Base-by-base conservation (phyloP, 208 protist species). In the Acanthamoeba royreba region DNA sequence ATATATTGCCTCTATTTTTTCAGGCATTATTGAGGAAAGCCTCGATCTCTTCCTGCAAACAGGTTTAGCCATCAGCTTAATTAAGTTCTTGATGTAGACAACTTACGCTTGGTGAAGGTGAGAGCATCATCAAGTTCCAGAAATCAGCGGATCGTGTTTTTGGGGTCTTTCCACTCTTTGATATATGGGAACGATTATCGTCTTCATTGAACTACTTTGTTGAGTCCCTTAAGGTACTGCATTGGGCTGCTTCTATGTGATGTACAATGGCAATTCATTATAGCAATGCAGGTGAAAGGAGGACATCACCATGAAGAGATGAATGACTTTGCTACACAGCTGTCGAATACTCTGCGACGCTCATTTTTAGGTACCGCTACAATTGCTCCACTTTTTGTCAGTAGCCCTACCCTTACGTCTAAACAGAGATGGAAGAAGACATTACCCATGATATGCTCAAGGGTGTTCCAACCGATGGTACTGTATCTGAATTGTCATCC, bases 121-220 rank as follows among this genome's bases (percentile, higher is more conserved):
- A 89, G 47, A 89, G 81, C 55, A 89, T 89, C 81, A 89, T 89
- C 81, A 89, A 89, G 42, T 46, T 38, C 55, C 81, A 89, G 40
- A 89, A 46, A 49, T 45, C 47, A 4, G 17, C 49, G 13, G 81
- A 89, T 66, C 81, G 55, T 25, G 47, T 89, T 19, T 89, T 89
- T 40, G 81, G 81, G 4, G 47, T 66, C 25, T 89, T 89, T 42
- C 52, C 55, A 9, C 47, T 89, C 19, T 89, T 89, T 89, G 81
- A 89, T 42, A 89, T 89, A 15, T 89, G 81, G 81, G 81, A 89
- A 42, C 28, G 33, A 7, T n/a, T 89, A 31, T 89, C 81, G 4
- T 13, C 81, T 15, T 46, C 55, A 4, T 66, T 89, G 8, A 25
- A 55, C 55, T n/a, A 33, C 13, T 89, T 89, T 42, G 47, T 66